Base-by-base conservation (phyloP, 805 yeast species). In the Ogataea henricii region DNA sequence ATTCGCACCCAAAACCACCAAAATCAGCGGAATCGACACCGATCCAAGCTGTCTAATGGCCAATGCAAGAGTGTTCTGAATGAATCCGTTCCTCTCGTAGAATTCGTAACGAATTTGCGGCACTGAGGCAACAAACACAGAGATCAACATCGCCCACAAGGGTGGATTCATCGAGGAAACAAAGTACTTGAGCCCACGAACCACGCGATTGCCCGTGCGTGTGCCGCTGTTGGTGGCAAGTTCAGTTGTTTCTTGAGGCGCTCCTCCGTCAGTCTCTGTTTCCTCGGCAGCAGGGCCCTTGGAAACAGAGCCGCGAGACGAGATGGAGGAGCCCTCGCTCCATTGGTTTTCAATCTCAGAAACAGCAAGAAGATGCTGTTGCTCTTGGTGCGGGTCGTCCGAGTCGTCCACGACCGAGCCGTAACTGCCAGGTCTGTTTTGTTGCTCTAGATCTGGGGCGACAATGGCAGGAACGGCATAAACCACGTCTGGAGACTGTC, bases 1-100 rank as follows among this genome's bases (percentile, higher is more conserved):
- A 59, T 87, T 87, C n/a, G 91, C 81, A 13, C 95, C 95, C 55
- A 87, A 69, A 12, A 86, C 89, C 46, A 87, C 79, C 57, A 87
- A 71, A 53, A 86, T 85, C 58, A 87, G 69, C 6, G 95, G 95
- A 55, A 87, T 83, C 1, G 92, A 85, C 9, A 87, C 89, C 1
- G 82, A 72, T 4, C 92, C 92, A 52, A 87, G 63, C 62, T 84
- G 87, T 14, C 67, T 73, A 36, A 87, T 77, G 0, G 92, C 78
- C 37, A 74, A 74, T 0, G 89, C 74, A 27, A 87, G 53, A 0
- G 94, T 87, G 54, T 82, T 82, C 54, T 81, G 81, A 22, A 84
- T 59, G 57, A 87, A 86, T 0, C 89, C 83, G 46, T 75, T 64
- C 26, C 77, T 70, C 48, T 73, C 77, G 60, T 81, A 86, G 52